Conservation (phyloP, 331 rosid genomes). For the Phaseolus coccineus region DNA sequence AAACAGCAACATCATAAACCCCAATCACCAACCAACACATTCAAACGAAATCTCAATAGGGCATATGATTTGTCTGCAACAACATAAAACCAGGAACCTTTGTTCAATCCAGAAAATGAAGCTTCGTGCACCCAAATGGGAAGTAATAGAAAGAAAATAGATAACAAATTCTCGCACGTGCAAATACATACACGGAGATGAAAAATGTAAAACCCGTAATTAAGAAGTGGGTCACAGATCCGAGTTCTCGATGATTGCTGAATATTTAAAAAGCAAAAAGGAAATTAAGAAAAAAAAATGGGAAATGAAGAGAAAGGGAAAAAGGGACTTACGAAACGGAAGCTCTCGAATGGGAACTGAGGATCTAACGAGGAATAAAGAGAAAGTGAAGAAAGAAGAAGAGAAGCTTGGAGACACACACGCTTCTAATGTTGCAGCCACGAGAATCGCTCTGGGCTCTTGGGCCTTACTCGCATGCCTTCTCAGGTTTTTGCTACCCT, state of each 20-base stretch:
- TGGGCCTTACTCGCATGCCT: conserved; percentile 16
- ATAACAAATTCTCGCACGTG: background rate
- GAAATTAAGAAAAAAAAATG: too few species aligned
- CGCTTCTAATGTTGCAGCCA: conserved; percentile 29
- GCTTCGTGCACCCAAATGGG: background rate
- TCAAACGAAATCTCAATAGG: background rate
- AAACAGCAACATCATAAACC: conserved; percentile 1
- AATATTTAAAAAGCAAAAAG: background rate
- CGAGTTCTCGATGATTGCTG: conserved; percentile 1
- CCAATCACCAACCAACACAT: conserved; percentile 16
- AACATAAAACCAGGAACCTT: background rate
- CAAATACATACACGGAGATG: background rate
- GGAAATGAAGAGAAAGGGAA: conserved; percentile 7
- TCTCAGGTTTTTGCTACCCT: background rate
- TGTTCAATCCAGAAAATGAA: background rate
- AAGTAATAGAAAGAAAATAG: background rate
- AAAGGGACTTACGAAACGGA: conserved; percentile 43
- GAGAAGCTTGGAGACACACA: conserved; percentile 12
- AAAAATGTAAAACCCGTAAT: background rate
- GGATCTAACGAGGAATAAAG: conserved; percentile 21
- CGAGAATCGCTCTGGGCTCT: conserved; percentile 19
- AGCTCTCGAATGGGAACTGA: conserved; percentile 40
- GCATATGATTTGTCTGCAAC: background rate
- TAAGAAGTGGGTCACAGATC: conserved; percentile 24
- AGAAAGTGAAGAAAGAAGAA: background rate